Conservation (phyloP, 306 rosid species). For the Lathyrus oleraceus region DNA sequence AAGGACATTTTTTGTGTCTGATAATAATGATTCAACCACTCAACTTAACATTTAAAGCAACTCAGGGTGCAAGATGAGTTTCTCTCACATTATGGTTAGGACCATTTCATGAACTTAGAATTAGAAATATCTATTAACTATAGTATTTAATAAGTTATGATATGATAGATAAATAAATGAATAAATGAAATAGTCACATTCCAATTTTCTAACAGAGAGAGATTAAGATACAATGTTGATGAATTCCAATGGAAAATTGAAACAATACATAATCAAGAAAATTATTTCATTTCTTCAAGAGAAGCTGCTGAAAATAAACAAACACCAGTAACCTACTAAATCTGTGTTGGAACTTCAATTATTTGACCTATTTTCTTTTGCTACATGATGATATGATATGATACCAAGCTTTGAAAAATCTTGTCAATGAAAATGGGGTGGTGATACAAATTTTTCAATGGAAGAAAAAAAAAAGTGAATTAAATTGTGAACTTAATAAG, state of each 20-base stretch:
- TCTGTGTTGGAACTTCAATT: constrained; percentile 64
- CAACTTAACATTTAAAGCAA: constrained; percentile 28
- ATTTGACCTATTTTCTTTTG: constrained; percentile 65
- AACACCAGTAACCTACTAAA: constrained; percentile 46
- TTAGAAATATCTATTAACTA: constrained; percentile 33
- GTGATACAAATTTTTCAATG: constrained; percentile 48
- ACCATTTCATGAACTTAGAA: constrained; percentile 31
- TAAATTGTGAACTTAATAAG: constrained; percentile 41
- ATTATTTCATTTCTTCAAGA: constrained; percentile 51
- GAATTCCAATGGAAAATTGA: constrained; percentile 41
- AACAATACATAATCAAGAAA: constrained; percentile 41
- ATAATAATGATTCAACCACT: constrained; percentile 38
- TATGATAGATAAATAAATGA: constrained; percentile 2
- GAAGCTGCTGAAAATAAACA: constrained; percentile 40
- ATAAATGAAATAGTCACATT: not conserved
- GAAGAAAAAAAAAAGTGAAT: constrained; percentile 44
- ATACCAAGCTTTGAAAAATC: constrained; percentile 56
- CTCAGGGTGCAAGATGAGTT: not conserved
- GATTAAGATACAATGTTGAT: constrained; percentile 32
- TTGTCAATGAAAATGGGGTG: constrained; percentile 61
- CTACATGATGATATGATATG: constrained; percentile 41
- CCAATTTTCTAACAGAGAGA: constrained; percentile 17
- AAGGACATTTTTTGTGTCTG: constrained; percentile 11
- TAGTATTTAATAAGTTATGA: constrained; percentile 26
- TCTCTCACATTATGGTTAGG: not conserved